Evolutionary conservation across 2,329 filamentous ascomycete genomes (phyloP), one percentile per base, ranked within the genome.

Genomic region (Phaeosphaeriaceae sp.): DNA sequence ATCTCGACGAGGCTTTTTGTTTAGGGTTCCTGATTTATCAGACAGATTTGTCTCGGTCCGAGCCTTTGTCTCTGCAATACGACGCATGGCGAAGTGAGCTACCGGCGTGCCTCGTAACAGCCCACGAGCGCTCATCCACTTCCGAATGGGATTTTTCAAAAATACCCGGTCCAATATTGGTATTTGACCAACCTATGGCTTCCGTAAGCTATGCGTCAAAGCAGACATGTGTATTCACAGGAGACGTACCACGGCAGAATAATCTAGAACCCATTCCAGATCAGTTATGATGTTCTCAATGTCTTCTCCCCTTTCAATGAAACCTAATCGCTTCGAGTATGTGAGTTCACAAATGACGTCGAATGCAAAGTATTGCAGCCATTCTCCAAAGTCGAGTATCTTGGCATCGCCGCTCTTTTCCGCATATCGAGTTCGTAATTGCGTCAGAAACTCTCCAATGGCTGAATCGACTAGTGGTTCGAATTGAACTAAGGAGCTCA

Each of bases 301-400:
- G 33, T 59, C 56, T 18, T 41, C 34, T 32, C 53, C 56, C 13
- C 34, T 38, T 5, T 54, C 48, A 11, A 60, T 39, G 15, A 60
- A 60, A 2, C 56, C 56, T 40, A 60, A 44, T 13, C 56, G 39
- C 28, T 50, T 49, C 1, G 53, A 54, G 20, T 40, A 58, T 1
- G 57, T 60, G 18, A 55, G 40, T 21, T 55, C 44, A 7, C 71
- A 68, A 7, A 76, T 61, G 2, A 76, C 72, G 30, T 76, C 74
- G 34, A 77, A 74, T 0, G 72, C 70, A 33, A 67, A 75, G 21
- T 61, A 73, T 33, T 71, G 66, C 20, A 69, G 41, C 65, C 66
- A 70, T 29, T 48, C 40, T 2, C 62, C 60, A 11, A 64, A 49
- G 30, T 68, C 58, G 30, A 41, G 32, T 3, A 54, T 17, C 1